Evolutionary conservation across 1,284 basidiomycete genomes (phyloP).

Genomic region (Trametes pubescens): DNA sequence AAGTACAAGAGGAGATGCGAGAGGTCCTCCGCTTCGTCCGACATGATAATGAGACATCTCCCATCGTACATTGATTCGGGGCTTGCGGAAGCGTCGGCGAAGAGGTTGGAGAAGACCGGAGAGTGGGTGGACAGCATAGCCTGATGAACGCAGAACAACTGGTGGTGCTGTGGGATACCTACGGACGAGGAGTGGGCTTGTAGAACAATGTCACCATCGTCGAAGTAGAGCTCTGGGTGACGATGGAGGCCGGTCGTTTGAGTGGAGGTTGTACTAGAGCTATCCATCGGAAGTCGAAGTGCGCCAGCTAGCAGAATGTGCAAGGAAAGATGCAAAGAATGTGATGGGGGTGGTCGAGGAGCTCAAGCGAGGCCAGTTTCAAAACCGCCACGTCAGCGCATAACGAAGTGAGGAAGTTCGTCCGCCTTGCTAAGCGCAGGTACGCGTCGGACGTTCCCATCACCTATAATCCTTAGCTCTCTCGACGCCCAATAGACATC

Average conservation of each 20-base stretch:
- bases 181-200: background rate
- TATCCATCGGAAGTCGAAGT: too few species aligned
- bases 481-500: too few species aligned
- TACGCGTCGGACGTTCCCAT: too few species aligned
- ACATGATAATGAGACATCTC: slow-evolving; percentile 16
- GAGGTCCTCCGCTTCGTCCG: slow-evolving; percentile 28
- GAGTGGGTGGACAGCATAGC: slow-evolving; percentile 56
- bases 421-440: too few species aligned
- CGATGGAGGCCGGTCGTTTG: background rate
- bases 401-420: too few species aligned
- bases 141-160: slow-evolving; percentile 70
- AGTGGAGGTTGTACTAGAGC: too few species aligned
- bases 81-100: slow-evolving; percentile 53
- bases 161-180: background rate
- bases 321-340: too few species aligned
- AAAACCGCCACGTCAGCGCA: too few species aligned
- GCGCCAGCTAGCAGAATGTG: too few species aligned
- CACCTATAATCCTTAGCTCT: too few species aligned
- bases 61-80: slow-evolving; percentile 23
- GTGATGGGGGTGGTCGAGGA: too few species aligned
- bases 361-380: too few species aligned
- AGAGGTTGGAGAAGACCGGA: slow-evolving; percentile 69
- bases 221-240: background rate
- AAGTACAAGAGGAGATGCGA: slow-evolving; percentile 60
- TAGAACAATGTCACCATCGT: background rate